Evolutionary conservation across 139 green algal genomes (phyloP), one percentile per base, ranked within the genome.

Genomic region (Chlorella sp.): DNA sequence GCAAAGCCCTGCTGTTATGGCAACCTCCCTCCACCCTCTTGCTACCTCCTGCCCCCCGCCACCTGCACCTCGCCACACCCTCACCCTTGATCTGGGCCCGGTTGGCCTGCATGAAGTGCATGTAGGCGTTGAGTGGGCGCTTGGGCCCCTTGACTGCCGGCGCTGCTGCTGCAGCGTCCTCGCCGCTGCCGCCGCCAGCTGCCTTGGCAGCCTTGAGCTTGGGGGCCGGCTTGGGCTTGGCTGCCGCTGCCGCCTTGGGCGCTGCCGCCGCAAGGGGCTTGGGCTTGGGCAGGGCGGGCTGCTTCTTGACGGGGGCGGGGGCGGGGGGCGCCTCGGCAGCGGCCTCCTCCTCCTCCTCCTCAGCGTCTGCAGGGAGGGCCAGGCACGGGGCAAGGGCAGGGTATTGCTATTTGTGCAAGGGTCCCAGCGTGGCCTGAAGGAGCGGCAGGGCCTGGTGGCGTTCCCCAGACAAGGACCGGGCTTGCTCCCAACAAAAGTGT

Each of bases 1-100:
- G n/a, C n/a, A n/a, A n/a, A n/a, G n/a, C n/a, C n/a, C n/a, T n/a
- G n/a, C n/a, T n/a, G n/a, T n/a, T n/a, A n/a, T n/a, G n/a, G n/a
- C 21, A 26, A 71, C 21, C 64, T 32, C 7, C 24, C 9, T 40
- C 32, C 32, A 40, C 73, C n/a, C 26, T 81, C 1, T 7, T 11
- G n/a, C n/a, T n/a, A 5, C 76, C 11, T 36, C 19, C 76, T 9
- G 4, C 76, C 19, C 1, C 76, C n/a, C 34, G n/a, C n/a, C n/a
- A n/a, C n/a, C n/a, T 34, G 11, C 73, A n/a, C 73, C 21, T 48
- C 21, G 39, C n/a, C 34, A 7, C 12, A 12, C 32, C 36, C 83
- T 66, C 64, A 87, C 83, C 83, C 64, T 87, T 87, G 24, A 87
- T 37, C 83, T 87, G n/a, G 3, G 61, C 64, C 12, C 83, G 83